Evolutionary conservation across 1,284 basidiomycete species (phyloP).

Genomic region (Trametes hirsuta): DNA sequence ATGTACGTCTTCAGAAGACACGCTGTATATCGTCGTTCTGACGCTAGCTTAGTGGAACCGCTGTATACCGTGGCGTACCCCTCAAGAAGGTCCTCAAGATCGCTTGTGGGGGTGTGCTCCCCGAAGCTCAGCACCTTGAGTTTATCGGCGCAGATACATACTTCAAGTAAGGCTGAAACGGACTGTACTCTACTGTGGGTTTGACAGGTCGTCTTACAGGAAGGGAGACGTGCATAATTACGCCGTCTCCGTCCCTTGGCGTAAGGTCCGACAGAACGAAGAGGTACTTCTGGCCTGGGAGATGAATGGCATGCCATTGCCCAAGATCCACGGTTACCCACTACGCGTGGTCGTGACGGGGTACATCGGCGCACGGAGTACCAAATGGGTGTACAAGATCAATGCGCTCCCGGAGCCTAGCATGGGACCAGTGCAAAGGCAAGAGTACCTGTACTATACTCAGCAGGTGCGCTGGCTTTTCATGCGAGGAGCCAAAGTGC

Average conservation of each 20-base stretch:
- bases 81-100: constrained; percentile 57
- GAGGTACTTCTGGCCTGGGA: constrained; percentile 62
- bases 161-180: constrained; percentile 47
- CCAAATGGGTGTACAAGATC: constrained; percentile 61
- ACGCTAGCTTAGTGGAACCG: constrained; percentile 29
- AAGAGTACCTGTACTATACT: constrained; percentile 59
- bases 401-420: constrained; percentile 53
- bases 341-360: constrained; percentile 57
- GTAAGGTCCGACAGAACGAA: constrained; percentile 52
- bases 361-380: constrained; percentile 60
- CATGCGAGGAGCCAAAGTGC: background rate
- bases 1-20: constrained; percentile 40
- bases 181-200: background rate
- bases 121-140: constrained; percentile 55
- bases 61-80: constrained; percentile 50
- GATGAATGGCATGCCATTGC: constrained; percentile 59
- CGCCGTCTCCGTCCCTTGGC: constrained; percentile 56
- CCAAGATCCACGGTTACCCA: constrained; percentile 59
- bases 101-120: constrained; percentile 53
- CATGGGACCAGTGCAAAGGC: constrained; percentile 54
- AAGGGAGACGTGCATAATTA: constrained; percentile 56
- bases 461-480: constrained; percentile 37
- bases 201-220: constrained; percentile 30
- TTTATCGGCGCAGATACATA: constrained; percentile 63
- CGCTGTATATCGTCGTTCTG: background rate